phyloP scores from a whole-genome alignment of 257 asterid species.

The Nemophila menziesii region DNA sequence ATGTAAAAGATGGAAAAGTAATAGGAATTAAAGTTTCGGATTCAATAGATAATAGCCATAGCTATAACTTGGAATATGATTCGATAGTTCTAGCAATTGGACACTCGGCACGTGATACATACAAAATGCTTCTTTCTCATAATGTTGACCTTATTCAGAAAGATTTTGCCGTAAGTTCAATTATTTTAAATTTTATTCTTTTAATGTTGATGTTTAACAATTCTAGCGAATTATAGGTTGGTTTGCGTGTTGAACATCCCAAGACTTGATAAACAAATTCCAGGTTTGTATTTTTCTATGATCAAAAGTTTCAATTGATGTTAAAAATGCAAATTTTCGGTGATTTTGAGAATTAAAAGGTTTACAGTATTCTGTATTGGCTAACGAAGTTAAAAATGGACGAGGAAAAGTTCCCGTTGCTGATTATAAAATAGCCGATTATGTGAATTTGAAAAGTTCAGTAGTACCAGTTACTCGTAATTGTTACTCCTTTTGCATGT shows the following conservation, averaged over 20 bases:
- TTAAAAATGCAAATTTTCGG: not conserved
- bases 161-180: constrained; percentile 74
- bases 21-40: constrained; percentile 68
- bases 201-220: constrained; percentile 4
- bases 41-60: constrained; percentile 24
- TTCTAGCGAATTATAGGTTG: constrained; percentile 40
- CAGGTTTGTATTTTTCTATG: constrained; percentile 77
- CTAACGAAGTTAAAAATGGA: constrained; percentile 65
- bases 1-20: constrained; percentile 48
- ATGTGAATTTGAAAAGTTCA: constrained; percentile 27
- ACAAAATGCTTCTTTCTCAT: constrained; percentile 77
- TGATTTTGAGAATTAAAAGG: too few relatives aligned
- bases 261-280: constrained; percentile 66
- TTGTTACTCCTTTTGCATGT: constrained; percentile 98
- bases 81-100: constrained; percentile 95
- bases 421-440: constrained; percentile 81
- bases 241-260: constrained; percentile 93
- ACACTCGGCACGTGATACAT: constrained; percentile 94
- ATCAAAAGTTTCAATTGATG: too few relatives aligned
- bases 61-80: constrained; percentile 50
- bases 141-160: constrained; percentile 55
- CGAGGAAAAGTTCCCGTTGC: constrained; percentile 96
- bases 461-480: constrained; percentile 34
- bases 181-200: not conserved
- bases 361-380: constrained; percentile 73